These are phyloP conservation scores for Naganishia sp. DNA, from an alignment of 1,284 basidiomycete genomes.

Conservation along the genomic window DNA sequence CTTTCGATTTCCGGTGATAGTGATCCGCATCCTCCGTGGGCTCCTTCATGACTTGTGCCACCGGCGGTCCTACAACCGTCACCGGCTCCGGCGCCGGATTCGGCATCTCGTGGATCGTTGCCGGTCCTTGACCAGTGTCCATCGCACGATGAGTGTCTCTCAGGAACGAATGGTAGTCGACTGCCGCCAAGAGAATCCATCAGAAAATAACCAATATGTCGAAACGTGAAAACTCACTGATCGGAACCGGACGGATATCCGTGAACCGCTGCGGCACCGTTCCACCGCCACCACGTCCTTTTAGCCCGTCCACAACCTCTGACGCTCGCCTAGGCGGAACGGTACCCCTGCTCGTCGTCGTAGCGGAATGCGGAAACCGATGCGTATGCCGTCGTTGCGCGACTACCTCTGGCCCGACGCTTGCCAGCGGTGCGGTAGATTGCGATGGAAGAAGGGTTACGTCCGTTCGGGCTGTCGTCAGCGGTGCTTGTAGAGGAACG, in stretches of 20 bases:
- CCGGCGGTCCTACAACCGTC: background rate
- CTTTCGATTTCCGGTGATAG: background rate
- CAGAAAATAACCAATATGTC: background rate
- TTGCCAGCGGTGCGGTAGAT: too few species aligned
- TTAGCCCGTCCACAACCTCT: background rate
- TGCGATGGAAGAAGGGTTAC: background rate
- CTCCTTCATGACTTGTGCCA: background rate
- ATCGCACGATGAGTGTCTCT: background rate
- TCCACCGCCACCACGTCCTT: too few species aligned
- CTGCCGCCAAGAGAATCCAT: background rate
- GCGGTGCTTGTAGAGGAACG: background rate
- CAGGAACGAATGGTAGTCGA: conserved; percentile 29
- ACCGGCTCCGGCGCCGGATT: background rate
- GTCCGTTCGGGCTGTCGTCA: background rate
- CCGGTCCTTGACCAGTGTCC: background rate
- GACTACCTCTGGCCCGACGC: background rate
- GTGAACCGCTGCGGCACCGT: conserved; percentile 6
- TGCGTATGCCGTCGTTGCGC: conserved; percentile 22
- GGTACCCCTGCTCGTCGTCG: background rate
- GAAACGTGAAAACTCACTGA: conserved; percentile 17
- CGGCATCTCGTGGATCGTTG: conserved; percentile 11
- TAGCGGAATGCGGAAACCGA: conserved; percentile 22
- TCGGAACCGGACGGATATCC: conserved; percentile 26
- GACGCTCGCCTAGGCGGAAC: background rate
- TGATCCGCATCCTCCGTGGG: background rate